Conservation (phyloP, 768 basidiomycete genomes). For the Pisolithus albus region DNA sequence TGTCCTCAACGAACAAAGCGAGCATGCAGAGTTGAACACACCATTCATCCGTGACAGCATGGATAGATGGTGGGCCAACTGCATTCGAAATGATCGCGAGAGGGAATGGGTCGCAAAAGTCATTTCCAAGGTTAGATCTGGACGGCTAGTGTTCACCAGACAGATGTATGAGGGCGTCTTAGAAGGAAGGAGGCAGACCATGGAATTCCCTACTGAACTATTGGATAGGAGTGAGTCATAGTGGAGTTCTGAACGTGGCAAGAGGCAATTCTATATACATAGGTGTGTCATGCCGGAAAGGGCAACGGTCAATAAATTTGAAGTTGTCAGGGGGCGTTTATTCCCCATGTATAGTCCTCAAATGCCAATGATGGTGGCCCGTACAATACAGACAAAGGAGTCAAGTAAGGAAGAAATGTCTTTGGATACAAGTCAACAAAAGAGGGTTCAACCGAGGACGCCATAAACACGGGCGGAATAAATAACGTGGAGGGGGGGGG, state of each 20-base stretch:
- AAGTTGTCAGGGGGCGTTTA: too few species aligned
- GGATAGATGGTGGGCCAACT: constrained; percentile 77
- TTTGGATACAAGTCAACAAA: background rate
- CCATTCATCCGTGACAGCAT: constrained; percentile 49
- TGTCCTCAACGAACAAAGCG: constrained; percentile 64
- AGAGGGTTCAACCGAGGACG: background rate
- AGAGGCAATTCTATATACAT: background rate
- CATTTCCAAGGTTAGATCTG: constrained; percentile 44
- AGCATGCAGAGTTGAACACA: constrained; percentile 45
- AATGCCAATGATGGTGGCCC: background rate
- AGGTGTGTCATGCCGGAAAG: background rate
- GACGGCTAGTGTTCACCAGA: constrained; percentile 43
- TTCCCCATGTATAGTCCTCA: background rate
- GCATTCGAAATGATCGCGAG: constrained; percentile 55
- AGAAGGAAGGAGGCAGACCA: constrained; percentile 26
- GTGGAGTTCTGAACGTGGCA: background rate
- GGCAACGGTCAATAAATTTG: background rate
- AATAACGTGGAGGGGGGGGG: background rate
- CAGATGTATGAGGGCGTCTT: constrained; percentile 49
- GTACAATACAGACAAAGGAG: constrained; percentile 4
- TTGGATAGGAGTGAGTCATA: background rate
- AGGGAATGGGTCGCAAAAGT: constrained; percentile 47
- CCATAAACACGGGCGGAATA: background rate
- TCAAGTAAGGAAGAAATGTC: background rate
- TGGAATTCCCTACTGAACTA: constrained; percentile 8